phyloP scores from a whole-genome alignment of 148 eudicot genomes.

The Nepenthes mirabilis region DNA sequence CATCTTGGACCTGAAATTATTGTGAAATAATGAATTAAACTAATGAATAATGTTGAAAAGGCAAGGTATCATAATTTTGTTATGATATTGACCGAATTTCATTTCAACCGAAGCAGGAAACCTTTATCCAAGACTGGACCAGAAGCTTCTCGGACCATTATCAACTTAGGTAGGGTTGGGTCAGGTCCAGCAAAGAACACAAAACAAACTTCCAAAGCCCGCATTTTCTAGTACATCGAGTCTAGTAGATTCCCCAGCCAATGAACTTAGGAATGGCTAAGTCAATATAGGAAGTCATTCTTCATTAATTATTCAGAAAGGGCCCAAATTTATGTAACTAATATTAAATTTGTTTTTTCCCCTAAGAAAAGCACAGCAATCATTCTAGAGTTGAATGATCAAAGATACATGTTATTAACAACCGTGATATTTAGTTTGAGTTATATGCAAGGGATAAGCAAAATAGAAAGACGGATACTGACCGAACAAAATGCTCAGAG shows the following conservation, averaged over 20 bases:
- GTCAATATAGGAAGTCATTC: neutral
- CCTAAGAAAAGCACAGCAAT: no score
- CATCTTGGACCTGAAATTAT: slow-evolving; percentile 41
- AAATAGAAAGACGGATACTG: neutral
- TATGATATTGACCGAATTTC: no score
- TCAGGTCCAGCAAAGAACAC: neutral
- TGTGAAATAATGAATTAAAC: no score
- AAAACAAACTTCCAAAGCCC: neutral
- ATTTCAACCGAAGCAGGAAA: no score
- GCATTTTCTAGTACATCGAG: no score
- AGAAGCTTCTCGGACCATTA: neutral
- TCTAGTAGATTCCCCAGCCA: no score
- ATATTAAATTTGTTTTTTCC: neutral
- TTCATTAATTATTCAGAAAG: neutral
- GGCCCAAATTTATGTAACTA: neutral
- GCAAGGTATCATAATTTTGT: no score
- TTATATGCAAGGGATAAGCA: neutral
- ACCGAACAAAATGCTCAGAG: slow-evolving; percentile 86
- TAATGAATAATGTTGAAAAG: no score
- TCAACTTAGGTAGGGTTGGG: neutral
- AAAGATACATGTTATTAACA: neutral
- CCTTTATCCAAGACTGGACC: no score
- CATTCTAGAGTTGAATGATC: no score
- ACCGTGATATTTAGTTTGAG: neutral
- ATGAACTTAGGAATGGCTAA: no score